These are phyloP conservation scores for Metarhizium robertsii DNA, from an alignment of 2,329 filamentous ascomycete genomes.

Conservation along the genomic window DNA sequence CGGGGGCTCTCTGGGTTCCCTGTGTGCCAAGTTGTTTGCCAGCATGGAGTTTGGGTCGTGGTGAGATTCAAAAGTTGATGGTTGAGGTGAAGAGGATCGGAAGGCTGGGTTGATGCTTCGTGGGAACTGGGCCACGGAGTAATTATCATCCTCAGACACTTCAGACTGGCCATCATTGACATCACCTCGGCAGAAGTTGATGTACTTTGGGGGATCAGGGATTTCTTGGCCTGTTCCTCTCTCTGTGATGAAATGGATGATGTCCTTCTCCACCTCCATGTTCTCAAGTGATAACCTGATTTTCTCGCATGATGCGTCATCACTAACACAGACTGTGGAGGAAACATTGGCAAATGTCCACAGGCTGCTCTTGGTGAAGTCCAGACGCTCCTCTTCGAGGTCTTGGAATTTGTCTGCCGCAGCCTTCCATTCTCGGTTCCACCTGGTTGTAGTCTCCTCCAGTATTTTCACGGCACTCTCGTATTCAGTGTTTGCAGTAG, in stretches of 20 bases:
- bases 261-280: slow-evolving; percentile 96
- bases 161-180: slow-evolving; percentile 73
- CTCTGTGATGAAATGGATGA: slow-evolving; percentile 78
- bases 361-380: slow-evolving; percentile 94
- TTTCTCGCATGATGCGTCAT: slow-evolving; percentile 94
- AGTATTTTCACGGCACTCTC: slow-evolving; percentile 86
- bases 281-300: slow-evolving; percentile 86
- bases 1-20: slow-evolving; percentile 37
- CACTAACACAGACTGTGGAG: slow-evolving; percentile 94
- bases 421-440: slow-evolving; percentile 98
- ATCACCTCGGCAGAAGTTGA: slow-evolving; percentile 95
- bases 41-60: slow-evolving; percentile 74
- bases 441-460: slow-evolving; percentile 88
- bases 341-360: slow-evolving; percentile 98
- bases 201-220: slow-evolving; percentile 91
- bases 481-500: slow-evolving; percentile 85
- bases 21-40: slow-evolving; percentile 58
- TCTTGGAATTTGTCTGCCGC: slow-evolving; percentile 99
- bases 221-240: slow-evolving; percentile 93
- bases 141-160: slow-evolving; percentile 75
- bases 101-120: slow-evolving; percentile 93
- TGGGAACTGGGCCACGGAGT: slow-evolving; percentile 92
- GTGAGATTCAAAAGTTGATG: slow-evolving; percentile 85
- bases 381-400: slow-evolving; percentile 89
- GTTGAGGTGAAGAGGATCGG: slow-evolving; percentile 90